A percentile compares a stretch with the other conserved stretches of the same genome.
These are phyloP conservation scores for Diaporthe capsici DNA, from an alignment of 2,329 filamentous ascomycete species.

Conservation along the genomic window DNA sequence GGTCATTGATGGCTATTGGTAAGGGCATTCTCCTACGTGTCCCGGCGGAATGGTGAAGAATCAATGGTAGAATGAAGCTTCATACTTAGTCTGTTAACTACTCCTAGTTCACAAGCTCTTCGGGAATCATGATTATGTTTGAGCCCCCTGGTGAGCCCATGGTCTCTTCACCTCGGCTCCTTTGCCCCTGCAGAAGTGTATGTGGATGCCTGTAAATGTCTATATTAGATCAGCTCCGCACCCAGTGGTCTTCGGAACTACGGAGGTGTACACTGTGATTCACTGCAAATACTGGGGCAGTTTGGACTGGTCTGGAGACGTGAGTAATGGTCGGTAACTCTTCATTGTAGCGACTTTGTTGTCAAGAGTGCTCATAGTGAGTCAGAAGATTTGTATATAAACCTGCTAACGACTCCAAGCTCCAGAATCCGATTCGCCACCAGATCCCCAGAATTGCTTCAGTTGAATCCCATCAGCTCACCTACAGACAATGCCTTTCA, in stretches of 20 bases:
- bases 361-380: background rate
- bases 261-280: background rate
- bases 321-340: no score
- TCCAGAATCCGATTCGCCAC: background rate
- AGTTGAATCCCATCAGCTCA: background rate
- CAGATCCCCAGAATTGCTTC: background rate
- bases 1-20: background rate
- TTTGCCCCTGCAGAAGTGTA: background rate
- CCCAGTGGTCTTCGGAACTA: background rate
- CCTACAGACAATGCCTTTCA: background rate
- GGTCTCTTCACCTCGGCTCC: background rate
- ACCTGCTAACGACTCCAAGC: background rate
- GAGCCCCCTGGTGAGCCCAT: background rate
- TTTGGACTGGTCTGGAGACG: background rate
- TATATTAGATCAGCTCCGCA: background rate
- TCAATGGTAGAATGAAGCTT: background rate
- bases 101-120: background rate
- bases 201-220: background rate
- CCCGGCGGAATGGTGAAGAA: background rate
- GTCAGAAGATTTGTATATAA: background rate
- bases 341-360: background rate
- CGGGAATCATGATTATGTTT: background rate
- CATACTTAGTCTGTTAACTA: background rate
- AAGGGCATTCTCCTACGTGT: background rate
- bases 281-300: background rate